Base-by-base conservation (phyloP, 352 stramenopile genomes). In the Phytophthora pisi region DNA sequence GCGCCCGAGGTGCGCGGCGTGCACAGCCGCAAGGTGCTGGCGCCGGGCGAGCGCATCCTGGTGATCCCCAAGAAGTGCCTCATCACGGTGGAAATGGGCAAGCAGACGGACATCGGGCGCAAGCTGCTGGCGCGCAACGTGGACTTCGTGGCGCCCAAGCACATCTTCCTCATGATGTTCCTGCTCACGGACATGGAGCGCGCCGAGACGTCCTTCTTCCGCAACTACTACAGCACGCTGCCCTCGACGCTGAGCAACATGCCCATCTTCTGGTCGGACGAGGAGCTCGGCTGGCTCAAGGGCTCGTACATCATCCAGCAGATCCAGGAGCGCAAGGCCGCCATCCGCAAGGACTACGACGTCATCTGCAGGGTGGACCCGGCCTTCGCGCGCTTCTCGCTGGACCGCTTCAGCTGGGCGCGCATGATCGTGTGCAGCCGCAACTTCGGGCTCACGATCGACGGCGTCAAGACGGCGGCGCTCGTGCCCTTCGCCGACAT, bases 101-200 rank as follows among this genome's bases (percentile, higher is more conserved):
- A 99, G 81, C 84, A 89, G 51, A 99, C 97, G 34, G 89, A 94
- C 31, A 98, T 99, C 49, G 97, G 97, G 15, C 89, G 96, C 53
- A 90, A 96, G 59, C 91, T 99, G 56, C 74, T 99, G 24, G 73
- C 89, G 16, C 86, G 88, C 30, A 96, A 97, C 63, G 71, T 99
- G 24, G 93, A 99, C 70, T 93, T 99, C 50, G 97, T 99, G 67
- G 98, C 97, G 23, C 97, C 97, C 58, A 99, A 99, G 82, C 97
- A 99, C 81, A 99, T 99, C 58, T 99, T 98, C 75, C 89, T 99
- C 55, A 99, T 99, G 95, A 93, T 99, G 68, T 99, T 98, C 77
- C 74, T 99, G 31, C 83, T 99, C 11, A 98, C 93, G 61, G 97
- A 99, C 79, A 96, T 97, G 75, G 96, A 99, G 71, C 77, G 96